Conservation (phyloP, 176 grass and related monocot species). For the Neostapfia colusana region DNA sequence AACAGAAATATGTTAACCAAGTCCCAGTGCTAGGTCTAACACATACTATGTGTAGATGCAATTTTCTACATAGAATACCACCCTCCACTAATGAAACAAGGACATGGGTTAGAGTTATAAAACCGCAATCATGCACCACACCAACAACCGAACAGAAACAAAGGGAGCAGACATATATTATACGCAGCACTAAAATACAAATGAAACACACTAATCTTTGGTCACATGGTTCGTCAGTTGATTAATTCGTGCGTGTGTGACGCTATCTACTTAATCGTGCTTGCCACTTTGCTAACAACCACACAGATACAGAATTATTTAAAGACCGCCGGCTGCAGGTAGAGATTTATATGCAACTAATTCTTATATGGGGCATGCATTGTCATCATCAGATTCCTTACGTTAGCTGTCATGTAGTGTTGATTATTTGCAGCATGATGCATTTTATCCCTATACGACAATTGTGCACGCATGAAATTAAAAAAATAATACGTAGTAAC, state of each 20-base stretch:
- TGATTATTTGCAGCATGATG: conserved; percentile 42
- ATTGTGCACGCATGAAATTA: conserved; percentile 44
- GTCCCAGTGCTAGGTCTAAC: conserved; percentile 45
- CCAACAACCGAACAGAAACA: conserved; percentile 43
- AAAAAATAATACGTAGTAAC: not conserved
- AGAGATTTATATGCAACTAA: not conserved
- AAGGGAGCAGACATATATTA: conserved; percentile 12
- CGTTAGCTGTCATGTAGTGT: conserved; percentile 33
- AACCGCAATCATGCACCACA: conserved; percentile 40
- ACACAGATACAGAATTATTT: conserved; percentile 50
- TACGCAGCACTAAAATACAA: not conserved
- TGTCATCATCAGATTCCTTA: conserved; percentile 27
- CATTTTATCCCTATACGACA: conserved; percentile 27
- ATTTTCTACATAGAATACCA: conserved; percentile 49
- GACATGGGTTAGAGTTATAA: conserved; percentile 31
- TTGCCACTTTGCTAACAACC: conserved; percentile 31
- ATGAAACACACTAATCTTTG: conserved; percentile 28
- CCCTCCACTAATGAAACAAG: conserved; percentile 33
- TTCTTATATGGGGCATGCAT: not conserved
- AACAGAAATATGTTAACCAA: conserved; percentile 29
- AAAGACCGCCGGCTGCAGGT: too few relatives aligned
- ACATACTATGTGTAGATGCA: conserved; percentile 39
- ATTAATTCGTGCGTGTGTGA: conserved; percentile 38
- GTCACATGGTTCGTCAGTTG: not conserved
- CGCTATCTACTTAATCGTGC: conserved; percentile 39